These are phyloP conservation scores for Plasmodium sp. DNA, from an alignment of 169 alveolate species.

Conservation along the genomic window DNA sequence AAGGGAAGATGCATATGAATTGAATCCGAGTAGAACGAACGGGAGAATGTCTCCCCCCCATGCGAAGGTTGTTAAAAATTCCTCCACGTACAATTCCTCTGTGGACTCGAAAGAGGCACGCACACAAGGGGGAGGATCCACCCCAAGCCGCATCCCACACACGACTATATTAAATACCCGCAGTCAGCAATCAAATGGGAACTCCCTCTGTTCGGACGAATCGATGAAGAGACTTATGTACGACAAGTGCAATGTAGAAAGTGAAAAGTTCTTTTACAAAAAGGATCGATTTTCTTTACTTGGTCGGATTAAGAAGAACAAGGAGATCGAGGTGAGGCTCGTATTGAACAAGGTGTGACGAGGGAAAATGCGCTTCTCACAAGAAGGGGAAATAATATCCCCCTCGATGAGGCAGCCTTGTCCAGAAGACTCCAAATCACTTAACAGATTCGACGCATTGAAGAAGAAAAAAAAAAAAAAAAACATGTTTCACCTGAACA, in stretches of 20 bases:
- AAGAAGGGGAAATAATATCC: neutral
- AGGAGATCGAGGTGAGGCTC: slow-evolving; percentile 41
- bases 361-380: neutral
- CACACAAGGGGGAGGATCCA: neutral
- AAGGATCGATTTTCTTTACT: slow-evolving; percentile 41
- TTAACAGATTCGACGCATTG: neutral
- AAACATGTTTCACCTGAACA: neutral
- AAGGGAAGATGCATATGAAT: slow-evolving; percentile 52
- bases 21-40: neutral
- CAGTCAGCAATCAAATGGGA: slow-evolving; percentile 4
- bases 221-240: slow-evolving; percentile 1
- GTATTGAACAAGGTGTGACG: slow-evolving; percentile 32
- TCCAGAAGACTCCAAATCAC: neutral
- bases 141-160: neutral
- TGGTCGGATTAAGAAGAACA: slow-evolving; percentile 48
- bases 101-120: neutral
- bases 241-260: slow-evolving; percentile 3
- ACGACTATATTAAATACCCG: neutral
- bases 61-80: neutral
- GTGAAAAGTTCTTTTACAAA: slow-evolving; percentile 13
- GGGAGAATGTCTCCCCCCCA: neutral
- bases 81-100: slow-evolving; percentile 2
- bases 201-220: slow-evolving; percentile 28
- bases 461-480: neutral
- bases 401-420: neutral